Percentiles rank a stretch among this genome's conserved stretches.
Evolutionary conservation across 257 asterid species (phyloP).

Genomic region (Solanum stenotomum): DNA sequence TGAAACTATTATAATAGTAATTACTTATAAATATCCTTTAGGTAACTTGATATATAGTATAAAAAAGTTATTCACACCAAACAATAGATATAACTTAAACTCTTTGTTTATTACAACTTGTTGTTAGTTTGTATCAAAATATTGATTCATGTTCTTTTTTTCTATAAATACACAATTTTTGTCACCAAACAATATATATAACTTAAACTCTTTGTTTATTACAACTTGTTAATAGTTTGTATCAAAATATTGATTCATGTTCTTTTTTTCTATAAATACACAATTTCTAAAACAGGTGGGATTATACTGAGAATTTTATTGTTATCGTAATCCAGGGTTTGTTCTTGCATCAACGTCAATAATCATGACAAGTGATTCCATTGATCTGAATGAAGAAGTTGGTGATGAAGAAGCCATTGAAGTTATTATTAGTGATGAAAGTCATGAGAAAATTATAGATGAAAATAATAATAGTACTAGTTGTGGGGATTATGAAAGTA

Average conservation of each 20-base stretch:
- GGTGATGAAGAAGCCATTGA: slow-evolving; percentile 20
- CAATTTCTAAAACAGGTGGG: background rate
- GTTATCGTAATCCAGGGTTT: background rate
- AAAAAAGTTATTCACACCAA: background rate
- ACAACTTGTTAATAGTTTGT: too few relatives aligned
- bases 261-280: too few relatives aligned
- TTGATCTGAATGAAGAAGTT: slow-evolving; percentile 60
- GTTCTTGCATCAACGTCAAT: background rate
- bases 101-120: background rate
- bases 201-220: too few relatives aligned
- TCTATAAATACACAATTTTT: background rate
- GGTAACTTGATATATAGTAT: background rate
- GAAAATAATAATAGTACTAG: slow-evolving; percentile 8
- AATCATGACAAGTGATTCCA: background rate
- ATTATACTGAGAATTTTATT: background rate
- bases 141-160: background rate
- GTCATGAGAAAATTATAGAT: slow-evolving; percentile 2
- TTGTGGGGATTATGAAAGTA: background rate
- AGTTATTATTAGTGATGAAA: slow-evolving; percentile 5
- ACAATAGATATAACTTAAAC: background rate
- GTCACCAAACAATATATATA: too few relatives aligned
- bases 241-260: too few relatives aligned
- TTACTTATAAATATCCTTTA: background rate
- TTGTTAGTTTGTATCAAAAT: background rate
- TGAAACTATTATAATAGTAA: background rate